Evolutionary conservation across 768 basidiomycete genomes (phyloP).

Genomic region (Coprinellus micaceus): DNA sequence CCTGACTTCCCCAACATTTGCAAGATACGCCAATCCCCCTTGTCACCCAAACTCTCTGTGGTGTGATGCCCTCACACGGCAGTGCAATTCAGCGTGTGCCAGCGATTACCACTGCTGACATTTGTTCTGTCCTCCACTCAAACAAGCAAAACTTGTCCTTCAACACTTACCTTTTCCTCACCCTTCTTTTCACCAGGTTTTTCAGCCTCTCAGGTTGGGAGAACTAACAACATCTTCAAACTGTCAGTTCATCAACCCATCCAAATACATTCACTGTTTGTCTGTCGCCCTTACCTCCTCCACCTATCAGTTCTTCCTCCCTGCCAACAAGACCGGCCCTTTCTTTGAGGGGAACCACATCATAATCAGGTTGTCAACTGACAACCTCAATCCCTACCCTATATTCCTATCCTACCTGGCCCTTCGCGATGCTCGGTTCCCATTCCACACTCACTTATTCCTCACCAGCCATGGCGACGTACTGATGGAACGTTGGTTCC

Average conservation of each 20-base stretch:
- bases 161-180: constrained; percentile 26
- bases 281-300: not conserved
- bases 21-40: constrained; percentile 16
- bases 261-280: not conserved
- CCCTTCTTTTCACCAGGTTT: constrained; percentile 27
- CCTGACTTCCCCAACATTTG: constrained; percentile 29
- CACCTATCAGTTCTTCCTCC: constrained; percentile 16
- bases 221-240: constrained; percentile 29
- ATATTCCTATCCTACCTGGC: constrained; percentile 22
- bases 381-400: constrained; percentile 9
- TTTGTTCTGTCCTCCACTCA: constrained; percentile 4
- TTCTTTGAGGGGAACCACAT: constrained; percentile 24
- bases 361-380: constrained; percentile 1
- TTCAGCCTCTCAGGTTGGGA: constrained; percentile 29
- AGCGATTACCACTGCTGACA: constrained; percentile 19
- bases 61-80: constrained; percentile 22
- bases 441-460: constrained; percentile 30
- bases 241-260: not conserved
- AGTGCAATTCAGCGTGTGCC: constrained; percentile 21
- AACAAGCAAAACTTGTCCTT: constrained; percentile 7
- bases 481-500: constrained; percentile 36
- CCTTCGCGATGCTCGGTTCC: constrained; percentile 21
- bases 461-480: constrained; percentile 24
- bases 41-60: constrained; percentile 26
- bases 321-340: constrained; percentile 30